Percentiles rank a stretch among this genome's conserved stretches.
phyloP scores from a whole-genome alignment of 108 stramenopile genomes.

The Thalassiosira profunda region DNA sequence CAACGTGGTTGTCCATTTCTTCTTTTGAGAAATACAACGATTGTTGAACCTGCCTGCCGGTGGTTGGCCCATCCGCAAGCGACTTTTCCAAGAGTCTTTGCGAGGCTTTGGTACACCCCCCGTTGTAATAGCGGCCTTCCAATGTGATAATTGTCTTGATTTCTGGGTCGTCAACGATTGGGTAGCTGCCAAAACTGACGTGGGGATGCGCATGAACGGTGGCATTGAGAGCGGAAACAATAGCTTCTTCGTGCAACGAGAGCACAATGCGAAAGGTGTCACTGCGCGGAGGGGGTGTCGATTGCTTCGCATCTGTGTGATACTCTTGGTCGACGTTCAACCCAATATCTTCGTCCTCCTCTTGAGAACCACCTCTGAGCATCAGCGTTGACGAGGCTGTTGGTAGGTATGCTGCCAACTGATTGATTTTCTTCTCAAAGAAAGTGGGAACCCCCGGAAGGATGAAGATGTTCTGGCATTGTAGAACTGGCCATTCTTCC shows the following conservation, averaged over 20 bases:
- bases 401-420: constrained; percentile 75
- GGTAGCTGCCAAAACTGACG: constrained; percentile 86
- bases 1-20: constrained; percentile 71
- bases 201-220: constrained; percentile 70
- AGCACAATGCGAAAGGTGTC: constrained; percentile 70
- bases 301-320: not conserved
- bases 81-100: constrained; percentile 30
- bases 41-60: not conserved
- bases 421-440: constrained; percentile 86
- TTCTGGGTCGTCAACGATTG: constrained; percentile 79
- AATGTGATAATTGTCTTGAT: constrained; percentile 86
- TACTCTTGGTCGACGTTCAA: constrained; percentile 4
- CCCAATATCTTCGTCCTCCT: not conserved
- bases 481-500: constrained; percentile 84
- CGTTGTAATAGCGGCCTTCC: constrained; percentile 61
- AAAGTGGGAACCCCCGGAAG: constrained; percentile 95
- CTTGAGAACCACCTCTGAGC: not conserved
- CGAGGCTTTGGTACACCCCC: constrained; percentile 27
- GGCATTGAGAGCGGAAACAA: constrained; percentile 73
- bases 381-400: not conserved
- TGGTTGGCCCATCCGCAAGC: constrained; percentile 9
- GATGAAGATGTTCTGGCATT: constrained; percentile 94
- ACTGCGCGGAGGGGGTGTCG: constrained; percentile 38
- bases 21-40: constrained; percentile 37
- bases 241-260: constrained; percentile 67